Percentiles rank a stretch among this genome's conserved stretches.
Conservation (phyloP, 345 rosid species). For the Zanthoxylum bungeanum region DNA sequence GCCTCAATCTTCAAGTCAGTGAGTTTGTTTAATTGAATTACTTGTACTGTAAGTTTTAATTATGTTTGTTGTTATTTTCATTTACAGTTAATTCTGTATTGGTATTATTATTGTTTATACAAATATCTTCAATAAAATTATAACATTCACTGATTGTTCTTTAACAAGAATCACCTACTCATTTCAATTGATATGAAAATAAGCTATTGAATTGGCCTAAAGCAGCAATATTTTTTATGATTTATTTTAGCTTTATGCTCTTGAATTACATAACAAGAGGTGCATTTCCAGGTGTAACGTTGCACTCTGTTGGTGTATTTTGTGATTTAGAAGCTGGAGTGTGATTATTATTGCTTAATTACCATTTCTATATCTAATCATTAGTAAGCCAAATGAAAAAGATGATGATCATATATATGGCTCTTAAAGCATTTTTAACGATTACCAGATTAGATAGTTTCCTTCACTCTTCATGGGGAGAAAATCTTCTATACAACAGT, state of each 20-base stretch:
- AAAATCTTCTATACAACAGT: too few species aligned
- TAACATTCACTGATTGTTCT: too few species aligned
- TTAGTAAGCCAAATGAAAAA: neutral
- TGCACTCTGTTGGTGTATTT: slow-evolving; percentile 11
- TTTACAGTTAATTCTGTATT: too few species aligned
- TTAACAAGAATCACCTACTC: slow-evolving; percentile 2
- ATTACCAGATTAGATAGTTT: neutral
- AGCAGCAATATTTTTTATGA: neutral
- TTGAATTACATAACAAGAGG: neutral
- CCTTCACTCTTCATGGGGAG: neutral
- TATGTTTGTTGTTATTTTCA: too few species aligned
- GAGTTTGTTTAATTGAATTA: too few species aligned
- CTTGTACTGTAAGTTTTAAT: too few species aligned
- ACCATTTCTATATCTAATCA: slow-evolving; percentile 10
- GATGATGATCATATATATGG: neutral
- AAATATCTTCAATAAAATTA: too few species aligned
- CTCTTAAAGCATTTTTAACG: neutral
- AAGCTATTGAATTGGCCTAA: neutral
- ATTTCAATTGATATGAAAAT: slow-evolving; percentile 1
- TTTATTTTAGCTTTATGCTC: too few species aligned
- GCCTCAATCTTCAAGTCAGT: too few species aligned
- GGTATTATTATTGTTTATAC: too few species aligned
- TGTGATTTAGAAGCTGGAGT: slow-evolving; percentile 7
- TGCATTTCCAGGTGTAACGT: slow-evolving; percentile 12
- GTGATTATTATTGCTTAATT: slow-evolving; percentile 18